phyloP scores from a whole-genome alignment of 2,329 filamentous ascomycete genomes.

The Beauveria bassiana region DNA sequence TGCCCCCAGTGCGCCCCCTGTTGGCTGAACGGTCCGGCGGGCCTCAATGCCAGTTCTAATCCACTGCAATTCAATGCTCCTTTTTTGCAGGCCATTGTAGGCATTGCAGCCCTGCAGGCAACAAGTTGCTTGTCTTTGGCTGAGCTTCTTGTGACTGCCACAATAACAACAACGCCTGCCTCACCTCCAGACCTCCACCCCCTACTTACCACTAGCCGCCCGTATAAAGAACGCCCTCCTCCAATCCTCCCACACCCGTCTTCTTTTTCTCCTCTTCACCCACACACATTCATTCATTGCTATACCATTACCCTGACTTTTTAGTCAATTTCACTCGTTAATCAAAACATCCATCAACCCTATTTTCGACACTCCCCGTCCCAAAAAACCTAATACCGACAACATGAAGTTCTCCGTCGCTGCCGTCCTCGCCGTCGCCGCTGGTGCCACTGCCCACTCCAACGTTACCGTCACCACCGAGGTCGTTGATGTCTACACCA shows the following conservation, averaged over 20 bases:
- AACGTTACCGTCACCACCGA: conserved; percentile 49
- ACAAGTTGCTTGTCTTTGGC: too few relatives aligned
- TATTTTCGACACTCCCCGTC: conserved; percentile 24
- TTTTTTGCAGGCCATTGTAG: background rate
- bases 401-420: conserved; percentile 59
- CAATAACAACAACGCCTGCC: background rate
- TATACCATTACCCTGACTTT: conserved; percentile 40
- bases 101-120: background rate
- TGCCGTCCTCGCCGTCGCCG: conserved; percentile 43
- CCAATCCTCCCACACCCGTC: conserved; percentile 25
- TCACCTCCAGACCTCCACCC: background rate
- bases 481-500: conserved; percentile 58
- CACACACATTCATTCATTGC: conserved; percentile 40
- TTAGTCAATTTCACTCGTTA: conserved; percentile 54
- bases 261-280: conserved; percentile 34
- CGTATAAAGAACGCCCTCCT: conserved; percentile 44
- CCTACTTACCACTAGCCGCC: background rate
- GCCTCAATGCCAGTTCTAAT: background rate
- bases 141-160: too few relatives aligned
- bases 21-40: background rate
- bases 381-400: conserved; percentile 36
- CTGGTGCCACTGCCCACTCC: conserved; percentile 41
- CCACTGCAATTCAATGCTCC: too few relatives aligned
- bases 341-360: conserved; percentile 16
- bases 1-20: background rate